A percentile compares a stretch with the other conserved stretches of the same genome.
These are phyloP conservation scores for Euphorbia schlechtendalii DNA, from an alignment of 441 rosid genomes.

Conservation along the genomic window DNA sequence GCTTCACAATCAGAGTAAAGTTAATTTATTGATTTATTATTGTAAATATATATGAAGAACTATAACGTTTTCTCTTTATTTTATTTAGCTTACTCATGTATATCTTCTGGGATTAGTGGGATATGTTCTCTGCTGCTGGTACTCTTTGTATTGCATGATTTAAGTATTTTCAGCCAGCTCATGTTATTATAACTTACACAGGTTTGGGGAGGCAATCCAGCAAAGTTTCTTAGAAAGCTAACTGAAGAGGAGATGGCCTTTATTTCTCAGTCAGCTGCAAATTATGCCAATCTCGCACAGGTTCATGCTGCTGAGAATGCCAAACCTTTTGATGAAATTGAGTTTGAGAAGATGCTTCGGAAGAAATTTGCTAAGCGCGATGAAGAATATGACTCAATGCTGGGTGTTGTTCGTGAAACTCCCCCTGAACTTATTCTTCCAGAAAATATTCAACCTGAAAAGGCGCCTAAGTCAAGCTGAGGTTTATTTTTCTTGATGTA, in stretches of 20 bases:
- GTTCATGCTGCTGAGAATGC: slow-evolving; percentile 89
- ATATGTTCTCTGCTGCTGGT: neutral
- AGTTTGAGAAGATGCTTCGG: slow-evolving; percentile 83
- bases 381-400: slow-evolving; percentile 82
- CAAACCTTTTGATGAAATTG: slow-evolving; percentile 66
- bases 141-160: neutral
- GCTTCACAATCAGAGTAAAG: no score
- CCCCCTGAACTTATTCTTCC: slow-evolving; percentile 74
- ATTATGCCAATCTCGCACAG: slow-evolving; percentile 77
- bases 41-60: slow-evolving; percentile 1
- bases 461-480: slow-evolving; percentile 52
- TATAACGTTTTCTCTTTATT: neutral
- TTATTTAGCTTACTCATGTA: neutral
- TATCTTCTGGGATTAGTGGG: neutral
- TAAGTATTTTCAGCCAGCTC: neutral
- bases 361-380: slow-evolving; percentile 65
- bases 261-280: slow-evolving; percentile 66
- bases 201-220: slow-evolving; percentile 99
- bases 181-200: slow-evolving; percentile 21
- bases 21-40: neutral
- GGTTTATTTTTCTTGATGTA: slow-evolving; percentile 24
- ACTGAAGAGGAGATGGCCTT: slow-evolving; percentile 61
- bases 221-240: slow-evolving; percentile 81
- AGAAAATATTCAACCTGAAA: slow-evolving; percentile 44
- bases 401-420: slow-evolving; percentile 76